Percentiles rank a stretch among this genome's conserved stretches.
Evolutionary conservation across 2,329 filamentous ascomycete species (phyloP).

Genomic region (Aspergillus arachidicola): DNA sequence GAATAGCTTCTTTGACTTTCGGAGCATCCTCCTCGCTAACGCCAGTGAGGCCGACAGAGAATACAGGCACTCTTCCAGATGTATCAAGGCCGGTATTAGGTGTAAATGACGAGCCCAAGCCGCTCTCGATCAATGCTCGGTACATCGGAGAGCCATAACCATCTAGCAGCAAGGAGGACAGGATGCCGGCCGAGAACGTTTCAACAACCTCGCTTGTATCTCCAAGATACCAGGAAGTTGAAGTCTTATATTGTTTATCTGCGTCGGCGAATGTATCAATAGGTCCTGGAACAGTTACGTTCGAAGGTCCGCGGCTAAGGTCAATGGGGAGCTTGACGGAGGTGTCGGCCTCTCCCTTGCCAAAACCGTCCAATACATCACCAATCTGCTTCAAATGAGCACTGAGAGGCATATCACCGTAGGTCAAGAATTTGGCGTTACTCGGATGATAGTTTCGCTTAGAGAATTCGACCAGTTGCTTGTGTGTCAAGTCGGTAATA

Average conservation of each 20-base stretch:
- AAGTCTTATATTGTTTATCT: constrained; percentile 91
- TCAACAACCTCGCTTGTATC: constrained; percentile 82
- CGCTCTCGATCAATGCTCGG: constrained; percentile 82
- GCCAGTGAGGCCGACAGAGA: constrained; percentile 90
- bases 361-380: constrained; percentile 72
- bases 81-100: constrained; percentile 91
- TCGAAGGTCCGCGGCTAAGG: constrained; percentile 66
- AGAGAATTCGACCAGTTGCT: constrained; percentile 86
- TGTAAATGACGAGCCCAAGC: constrained; percentile 89
- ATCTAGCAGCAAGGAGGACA: constrained; percentile 84
- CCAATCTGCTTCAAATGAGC: constrained; percentile 81
- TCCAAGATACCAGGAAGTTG: constrained; percentile 87
- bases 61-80: constrained; percentile 75
- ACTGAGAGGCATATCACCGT: constrained; percentile 84
- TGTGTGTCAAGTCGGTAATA: constrained; percentile 92
- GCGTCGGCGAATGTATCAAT: constrained; percentile 82
- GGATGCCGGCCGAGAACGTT: constrained; percentile 80
- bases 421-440: constrained; percentile 94
- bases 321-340: constrained; percentile 77
- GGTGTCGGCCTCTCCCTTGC: constrained; percentile 68
- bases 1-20: constrained; percentile 73
- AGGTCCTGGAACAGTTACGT: constrained; percentile 75
- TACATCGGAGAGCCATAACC: constrained; percentile 96
- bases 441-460: constrained; percentile 94
- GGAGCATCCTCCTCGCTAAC: constrained; percentile 78